Evolutionary conservation across 169 alveolate species (phyloP), one percentile per base, ranked within the genome.

Genomic region (Besnoitia besnoiti): DNA sequence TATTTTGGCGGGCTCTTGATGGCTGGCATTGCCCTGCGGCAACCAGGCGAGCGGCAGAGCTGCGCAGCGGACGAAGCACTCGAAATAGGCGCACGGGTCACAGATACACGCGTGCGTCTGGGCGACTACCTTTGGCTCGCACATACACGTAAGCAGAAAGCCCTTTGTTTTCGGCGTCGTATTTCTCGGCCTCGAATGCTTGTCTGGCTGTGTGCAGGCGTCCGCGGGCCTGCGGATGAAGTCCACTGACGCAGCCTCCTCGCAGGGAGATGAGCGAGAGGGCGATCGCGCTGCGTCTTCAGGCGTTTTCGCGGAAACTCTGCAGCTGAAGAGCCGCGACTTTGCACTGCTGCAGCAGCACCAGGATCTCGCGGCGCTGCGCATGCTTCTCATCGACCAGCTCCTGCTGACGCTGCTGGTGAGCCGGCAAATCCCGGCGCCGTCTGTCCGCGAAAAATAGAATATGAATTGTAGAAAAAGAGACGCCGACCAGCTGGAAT

Each of bases 351-450:
- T 33, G 80, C 80, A 67, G 40, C 46, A 67, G 80, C 80, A 67
- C n/a, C 40, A 67, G 80, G 12, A n/a, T 5, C 39, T 67, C 80
- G 44, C 39, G 10, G 44, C 80, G 44, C n/a, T 67, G 80, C 80
- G 80, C 80, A 2, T 67, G 80, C 80, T 67, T 7, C 80, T 67
- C 46, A 5, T 67, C 46, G 80, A 67, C 80, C 12, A 14, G 4
- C 80, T 67, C n/a, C 80, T 67, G 40, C 80, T 30, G 19, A 67
- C 80, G 21, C 80, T 67, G 40, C 8, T 35, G 80, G 80, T 67
- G 44, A 67, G n/a, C n/a, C n/a, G n/a, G n/a, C n/a, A n/a, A n/a
- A n/a, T n/a, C n/a, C n/a, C n/a, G n/a, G n/a, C n/a, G n/a, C n/a
- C n/a, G n/a, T n/a, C n/a, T n/a, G n/a, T n/a, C n/a, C n/a, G n/a